Evolutionary conservation across 805 yeast genomes (phyloP), one percentile per base, ranked within the genome.

Genomic region (Pichia insulana): DNA sequence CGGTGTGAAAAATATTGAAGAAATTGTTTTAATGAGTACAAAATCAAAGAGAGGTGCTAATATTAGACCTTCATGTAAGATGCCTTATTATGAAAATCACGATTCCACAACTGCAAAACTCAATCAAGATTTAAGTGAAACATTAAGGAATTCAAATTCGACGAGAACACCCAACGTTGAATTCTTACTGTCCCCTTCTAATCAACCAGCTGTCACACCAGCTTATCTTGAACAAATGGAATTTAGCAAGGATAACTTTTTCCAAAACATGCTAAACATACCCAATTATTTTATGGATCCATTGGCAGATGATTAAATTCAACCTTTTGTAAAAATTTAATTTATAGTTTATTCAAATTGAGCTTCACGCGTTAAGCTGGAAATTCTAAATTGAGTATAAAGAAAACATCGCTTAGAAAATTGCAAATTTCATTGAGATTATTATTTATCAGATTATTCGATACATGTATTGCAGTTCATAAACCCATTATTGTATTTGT

Each of bases 261-360:
- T 59, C 19, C 64, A 60, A 34, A 61, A 54, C 33, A 50, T 62
- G 53, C 54, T 63, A 39, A 58, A 52, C 31, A 40, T 63, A 15
- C 66, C 68, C 1, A 56, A 49, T 11, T 59, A 55, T 36, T 33
- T 58, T 34, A 33, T 58, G n/a, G 65, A 62, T 13, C 34, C 34
- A 27, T 34, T 39, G 6, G 40, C 13, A 15, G 42, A 47, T n/a
- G 35, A 38, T 22, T 18, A 18, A 15, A n/a, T n/a, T n/a, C n/a
- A n/a, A n/a, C n/a, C n/a, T n/a, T n/a, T n/a, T n/a, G n/a, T n/a
- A n/a, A n/a, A n/a, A n/a, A n/a, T n/a, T n/a, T n/a, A n/a, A n/a
- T n/a, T n/a, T n/a, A n/a, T n/a, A n/a, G n/a, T n/a, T n/a, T n/a
- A n/a, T n/a, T n/a, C n/a, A n/a, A n/a, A n/a, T n/a, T n/a, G n/a